phyloP scores from a whole-genome alignment of 805 yeast species.

The Hanseniaspora pseudoguilliermondii region DNA sequence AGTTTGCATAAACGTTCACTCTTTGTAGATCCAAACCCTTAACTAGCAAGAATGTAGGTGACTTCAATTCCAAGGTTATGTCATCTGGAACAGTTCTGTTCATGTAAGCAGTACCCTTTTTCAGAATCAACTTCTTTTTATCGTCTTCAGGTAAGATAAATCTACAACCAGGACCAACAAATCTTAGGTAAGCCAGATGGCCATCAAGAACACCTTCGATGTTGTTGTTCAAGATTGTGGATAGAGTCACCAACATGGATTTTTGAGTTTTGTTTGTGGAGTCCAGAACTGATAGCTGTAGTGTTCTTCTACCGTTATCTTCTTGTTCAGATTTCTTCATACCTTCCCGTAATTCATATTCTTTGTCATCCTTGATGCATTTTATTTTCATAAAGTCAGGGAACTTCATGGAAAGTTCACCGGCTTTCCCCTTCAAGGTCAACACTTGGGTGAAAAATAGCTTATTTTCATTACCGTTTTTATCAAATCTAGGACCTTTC shows the following conservation, averaged over 20 bases:
- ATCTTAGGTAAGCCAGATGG: conserved; percentile 70
- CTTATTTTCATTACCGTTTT: conserved; percentile 49
- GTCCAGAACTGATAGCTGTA: conserved; percentile 47
- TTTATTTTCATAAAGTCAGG: conserved; percentile 56
- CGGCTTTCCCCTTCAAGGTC: conserved; percentile 66
- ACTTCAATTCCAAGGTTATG: conserved; percentile 60
- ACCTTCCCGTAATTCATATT: conserved; percentile 3
- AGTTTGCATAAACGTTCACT: conserved; percentile 78
- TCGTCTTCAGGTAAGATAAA: conserved; percentile 64
- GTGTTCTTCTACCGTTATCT: conserved; percentile 24
- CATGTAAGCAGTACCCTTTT: conserved; percentile 36
- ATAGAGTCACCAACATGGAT: conserved; percentile 89
- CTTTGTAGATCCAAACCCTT: conserved; percentile 84
- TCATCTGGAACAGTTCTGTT: conserved; percentile 60
- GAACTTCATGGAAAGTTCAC: conserved; percentile 46
- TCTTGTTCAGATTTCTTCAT: conserved; percentile 9
- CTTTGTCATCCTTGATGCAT: conserved; percentile 16
- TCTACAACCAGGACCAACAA: conserved; percentile 96
- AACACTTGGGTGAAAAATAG: conserved; percentile 46
- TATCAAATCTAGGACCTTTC: conserved; percentile 43
- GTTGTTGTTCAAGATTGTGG: conserved; percentile 65
- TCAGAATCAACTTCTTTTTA: conserved; percentile 67
- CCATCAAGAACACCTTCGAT: conserved; percentile 87
- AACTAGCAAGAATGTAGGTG: conserved; percentile 70
- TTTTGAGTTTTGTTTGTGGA: conserved; percentile 53